phyloP scores from a whole-genome alignment of 75 land plant species.

The Selaginella moellendorffii region DNA sequence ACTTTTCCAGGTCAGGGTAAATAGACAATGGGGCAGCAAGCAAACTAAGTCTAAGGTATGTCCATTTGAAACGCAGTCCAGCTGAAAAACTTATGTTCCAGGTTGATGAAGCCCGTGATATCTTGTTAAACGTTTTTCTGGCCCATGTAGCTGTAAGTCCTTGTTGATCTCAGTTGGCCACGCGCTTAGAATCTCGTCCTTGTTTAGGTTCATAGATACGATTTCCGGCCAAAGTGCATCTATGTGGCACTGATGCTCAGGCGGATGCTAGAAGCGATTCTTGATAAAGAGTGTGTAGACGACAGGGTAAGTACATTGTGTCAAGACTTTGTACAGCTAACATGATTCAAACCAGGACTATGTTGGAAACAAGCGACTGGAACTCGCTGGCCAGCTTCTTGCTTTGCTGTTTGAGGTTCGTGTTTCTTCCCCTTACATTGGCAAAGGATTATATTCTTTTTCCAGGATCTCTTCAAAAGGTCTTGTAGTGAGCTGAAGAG shows the following conservation, averaged over 20 bases:
- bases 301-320: constrained; percentile 51
- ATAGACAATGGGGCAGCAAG: not conserved
- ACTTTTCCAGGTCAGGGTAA: not conserved
- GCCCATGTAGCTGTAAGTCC: constrained; percentile 78
- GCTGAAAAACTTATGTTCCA: constrained; percentile 7
- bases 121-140: constrained; percentile 65
- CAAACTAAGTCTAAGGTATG: constrained; percentile 1
- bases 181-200: not conserved
- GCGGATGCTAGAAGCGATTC: constrained; percentile 85
- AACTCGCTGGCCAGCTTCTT: constrained; percentile 88
- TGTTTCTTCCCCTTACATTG: too few species aligned
- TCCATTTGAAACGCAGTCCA: not conserved
- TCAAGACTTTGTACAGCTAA: too few species aligned
- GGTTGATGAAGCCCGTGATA: constrained; percentile 51
- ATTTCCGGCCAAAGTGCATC: constrained; percentile 82
- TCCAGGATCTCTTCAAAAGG: constrained; percentile 83
- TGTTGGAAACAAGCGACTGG: constrained; percentile 93
- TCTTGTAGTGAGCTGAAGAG: constrained; percentile 46
- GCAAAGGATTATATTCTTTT: too few species aligned
- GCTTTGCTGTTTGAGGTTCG: constrained; percentile 88
- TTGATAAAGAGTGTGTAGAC: constrained; percentile 74
- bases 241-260: constrained; percentile 85
- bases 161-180: not conserved
- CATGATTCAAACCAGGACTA: too few species aligned
- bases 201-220: constrained; percentile 37